Evolutionary conservation across 805 yeast genomes (phyloP), one percentile per base, ranked within the genome.

Genomic region (Barnettozyma wickerhamii): DNA sequence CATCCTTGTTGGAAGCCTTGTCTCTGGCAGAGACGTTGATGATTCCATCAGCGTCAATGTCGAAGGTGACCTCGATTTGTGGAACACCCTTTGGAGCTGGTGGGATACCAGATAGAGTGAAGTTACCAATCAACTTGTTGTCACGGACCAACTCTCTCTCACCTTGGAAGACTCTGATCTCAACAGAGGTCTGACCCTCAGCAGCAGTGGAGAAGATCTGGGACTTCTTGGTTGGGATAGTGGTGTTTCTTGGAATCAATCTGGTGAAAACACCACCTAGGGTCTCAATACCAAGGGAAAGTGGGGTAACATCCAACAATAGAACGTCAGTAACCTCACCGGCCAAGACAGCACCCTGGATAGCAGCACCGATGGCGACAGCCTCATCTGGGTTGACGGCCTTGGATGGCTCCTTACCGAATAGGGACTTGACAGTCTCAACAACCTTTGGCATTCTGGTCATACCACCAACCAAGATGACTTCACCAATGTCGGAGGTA

Each of bases 191-290:
- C 64, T 84, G 93, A 43, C 84, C 84, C 65, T 84, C 91, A 27
- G 85, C 87, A 35, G 87, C 89, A 17, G 93, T 84, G 24, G 89
- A 81, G 65, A 83, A 84, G 59, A 95, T 91, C 79, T 95, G 89
- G 68, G 96, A 84, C 85, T 91, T 91, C 75, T 89, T 85, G 71
- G 98, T 91, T 73, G 99, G 99, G 60, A 91, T 95, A 63, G 98
- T 91, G 60, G 98, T 86, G 86, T 93, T 93, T 80, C 99, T 89
- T 76, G 96, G 96, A 59, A 93, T 95, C 69, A 93, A 95, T 64
- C 95, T 93, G 65, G 97, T 95, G 77, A 91, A 90, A 67, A 93
- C 91, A 74, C 93, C 95, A 75, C 99, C 99, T 75, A 90, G 93
- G 85, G 93, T 93, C 76, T 95, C 98, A 71, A 91, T 95, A 87